Base-by-base conservation (phyloP, 1,284 basidiomycete genomes). In the Pyrrhoderma noxium region DNA sequence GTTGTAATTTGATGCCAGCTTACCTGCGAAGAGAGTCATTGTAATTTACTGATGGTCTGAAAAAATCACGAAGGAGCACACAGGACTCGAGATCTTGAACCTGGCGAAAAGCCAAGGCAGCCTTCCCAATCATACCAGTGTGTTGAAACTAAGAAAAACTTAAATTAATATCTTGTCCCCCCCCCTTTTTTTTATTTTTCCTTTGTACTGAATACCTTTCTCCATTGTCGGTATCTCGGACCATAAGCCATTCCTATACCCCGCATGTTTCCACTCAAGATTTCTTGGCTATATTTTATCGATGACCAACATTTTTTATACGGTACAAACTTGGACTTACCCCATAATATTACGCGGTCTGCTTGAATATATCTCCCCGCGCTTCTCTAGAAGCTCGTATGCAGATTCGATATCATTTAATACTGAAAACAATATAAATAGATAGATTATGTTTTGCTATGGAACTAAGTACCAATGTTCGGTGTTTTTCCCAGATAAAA, bases 321-420 rank as follows among this genome's bases (percentile, higher is more conserved):
- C 11, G 27, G 7, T 5, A 31, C 5, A 31, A 31, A 13, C 2
- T 16, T 1, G n/a, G n/a, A 21, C 62, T 37, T 57, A 66, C 65
- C 61, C 66, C 56, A 68, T 61, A 36, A 68, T 64, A 35, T 60
- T 62, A 9, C 64, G 55, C 1, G 70, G 69, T 11, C 69, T 61
- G 41, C 66, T 68, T 4, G 69, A 70, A 54, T 70, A 70, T 11
- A 69, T 68, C 36, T 62, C 63, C 9, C 66, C 64, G 18, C 62
- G 60, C 52, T 66, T 69, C 22, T 71, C 69, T 3, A 71, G 57
- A 3, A 70, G 58, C 36, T 70, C 68, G 4, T 58, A 61, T 2
- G 65, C 64, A 2, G 59, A 60, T 38, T 67, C 57, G 8, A 62
- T 47, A 16, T 59, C 63, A n/a, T 62, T 65, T 8, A 70, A 52